Evolutionary conservation across 2,329 filamentous ascomycete species (phyloP).

Genomic region (Bipolaris victoriae): DNA sequence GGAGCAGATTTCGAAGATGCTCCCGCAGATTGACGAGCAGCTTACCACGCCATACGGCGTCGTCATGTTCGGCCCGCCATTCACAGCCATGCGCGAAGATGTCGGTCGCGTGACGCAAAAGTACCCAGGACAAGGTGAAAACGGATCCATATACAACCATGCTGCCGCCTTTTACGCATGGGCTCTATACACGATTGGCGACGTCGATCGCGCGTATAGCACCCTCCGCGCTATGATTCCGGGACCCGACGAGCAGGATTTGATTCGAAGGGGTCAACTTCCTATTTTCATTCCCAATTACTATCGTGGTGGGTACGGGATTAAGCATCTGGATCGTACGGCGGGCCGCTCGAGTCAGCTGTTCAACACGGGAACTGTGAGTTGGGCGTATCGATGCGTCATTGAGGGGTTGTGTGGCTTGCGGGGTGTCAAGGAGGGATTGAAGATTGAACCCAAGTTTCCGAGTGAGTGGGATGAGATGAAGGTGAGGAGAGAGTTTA

Average conservation of each 20-base stretch:
- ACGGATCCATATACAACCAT: constrained; percentile 65
- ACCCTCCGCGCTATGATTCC: constrained; percentile 61
- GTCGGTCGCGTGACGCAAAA: constrained; percentile 65
- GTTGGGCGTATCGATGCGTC: constrained; percentile 63
- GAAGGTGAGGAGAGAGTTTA: constrained; percentile 57
- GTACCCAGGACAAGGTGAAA: constrained; percentile 64
- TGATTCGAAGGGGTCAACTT: constrained; percentile 61
- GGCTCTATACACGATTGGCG: constrained; percentile 59
- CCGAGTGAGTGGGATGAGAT: constrained; percentile 59
- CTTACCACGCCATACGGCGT: constrained; percentile 61
- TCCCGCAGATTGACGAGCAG: constrained; percentile 59
- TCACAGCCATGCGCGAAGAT: constrained; percentile 63
- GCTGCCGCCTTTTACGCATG: constrained; percentile 62
- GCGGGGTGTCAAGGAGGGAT: constrained; percentile 56
- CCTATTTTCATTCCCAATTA: constrained; percentile 66
- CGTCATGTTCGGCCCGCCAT: constrained; percentile 63
- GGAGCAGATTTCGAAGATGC: constrained; percentile 54
- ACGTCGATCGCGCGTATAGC: constrained; percentile 59
- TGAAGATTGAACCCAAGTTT: constrained; percentile 58
- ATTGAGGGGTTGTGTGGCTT: constrained; percentile 63
- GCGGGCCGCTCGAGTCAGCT: constrained; percentile 63
- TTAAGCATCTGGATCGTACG: constrained; percentile 44
- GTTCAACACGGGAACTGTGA: constrained; percentile 65
- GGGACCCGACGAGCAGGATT: constrained; percentile 59
- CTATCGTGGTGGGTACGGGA: constrained; percentile 52